phyloP scores from a whole-genome alignment of 140 eudicot genomes.

The Senecio squalidus region DNA sequence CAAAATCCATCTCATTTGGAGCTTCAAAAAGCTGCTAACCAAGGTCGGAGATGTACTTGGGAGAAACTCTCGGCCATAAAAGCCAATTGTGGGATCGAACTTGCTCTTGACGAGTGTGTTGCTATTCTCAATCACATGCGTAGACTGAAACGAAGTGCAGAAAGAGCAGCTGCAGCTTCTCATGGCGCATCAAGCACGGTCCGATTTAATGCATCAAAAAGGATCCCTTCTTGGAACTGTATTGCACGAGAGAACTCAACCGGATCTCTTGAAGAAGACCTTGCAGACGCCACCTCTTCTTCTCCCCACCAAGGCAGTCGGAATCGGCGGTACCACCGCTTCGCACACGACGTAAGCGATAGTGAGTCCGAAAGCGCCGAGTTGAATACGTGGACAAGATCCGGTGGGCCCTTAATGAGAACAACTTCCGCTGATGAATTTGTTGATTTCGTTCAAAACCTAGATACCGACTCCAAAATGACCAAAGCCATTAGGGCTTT shows the following conservation, averaged over 20 bases:
- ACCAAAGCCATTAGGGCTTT: slow-evolving; percentile 30
- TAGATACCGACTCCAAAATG: slow-evolving; percentile 49
- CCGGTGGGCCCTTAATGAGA: slow-evolving; percentile 95
- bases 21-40: slow-evolving; percentile 88
- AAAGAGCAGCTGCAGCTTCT: slow-evolving; percentile 85
- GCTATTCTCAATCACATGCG: slow-evolving; percentile 92
- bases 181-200: slow-evolving; percentile 36
- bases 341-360: slow-evolving; percentile 72
- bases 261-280: slow-evolving; percentile 81
- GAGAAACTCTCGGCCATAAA: slow-evolving; percentile 93
- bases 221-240: slow-evolving; percentile 96
- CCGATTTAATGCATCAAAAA: slow-evolving; percentile 69
- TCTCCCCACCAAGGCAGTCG: slow-evolving; percentile 42
- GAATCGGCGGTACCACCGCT: slow-evolving; percentile 41
- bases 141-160: slow-evolving; percentile 72
- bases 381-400: slow-evolving; percentile 71
- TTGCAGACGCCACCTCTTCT: slow-evolving; percentile 44
- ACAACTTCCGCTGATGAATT: slow-evolving; percentile 75
- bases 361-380: slow-evolving; percentile 70
- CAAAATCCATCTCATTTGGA: slow-evolving; percentile 84
- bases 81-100: slow-evolving; percentile 93
- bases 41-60: slow-evolving; percentile 96
- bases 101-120: slow-evolving; percentile 85
- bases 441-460: slow-evolving; percentile 63
- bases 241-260: slow-evolving; percentile 87